Evolutionary conservation across 495 filamentous ascomycete species (phyloP).

Genomic region (Penicillium coffeae): DNA sequence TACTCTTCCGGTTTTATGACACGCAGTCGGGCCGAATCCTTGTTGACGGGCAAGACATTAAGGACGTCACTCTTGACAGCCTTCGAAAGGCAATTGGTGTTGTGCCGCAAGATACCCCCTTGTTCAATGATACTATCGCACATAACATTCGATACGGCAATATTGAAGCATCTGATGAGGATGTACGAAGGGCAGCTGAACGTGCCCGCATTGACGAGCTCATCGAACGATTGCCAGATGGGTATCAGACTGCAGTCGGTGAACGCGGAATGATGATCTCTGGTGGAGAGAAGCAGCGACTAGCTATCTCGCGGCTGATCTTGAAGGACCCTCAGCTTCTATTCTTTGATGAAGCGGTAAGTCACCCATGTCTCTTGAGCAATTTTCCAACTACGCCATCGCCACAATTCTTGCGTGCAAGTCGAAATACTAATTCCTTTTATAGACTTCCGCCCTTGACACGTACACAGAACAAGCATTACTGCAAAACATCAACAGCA

Average conservation of each 20-base stretch:
- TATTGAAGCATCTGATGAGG: constrained; percentile 68
- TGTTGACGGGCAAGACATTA: constrained; percentile 90
- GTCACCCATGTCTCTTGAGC: constrained; percentile 18
- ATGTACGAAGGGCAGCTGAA: constrained; percentile 71
- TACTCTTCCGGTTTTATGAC: constrained; percentile 94
- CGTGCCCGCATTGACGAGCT: constrained; percentile 82
- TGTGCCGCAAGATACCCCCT: constrained; percentile 92
- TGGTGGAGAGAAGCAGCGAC: constrained; percentile 91
- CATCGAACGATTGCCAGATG: constrained; percentile 71
- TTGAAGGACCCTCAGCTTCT: constrained; percentile 89
- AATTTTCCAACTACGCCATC: background rate
- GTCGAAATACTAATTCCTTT: background rate
- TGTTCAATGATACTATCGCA: constrained; percentile 93
- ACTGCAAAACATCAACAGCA: constrained; percentile 89
- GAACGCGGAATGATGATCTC: constrained; percentile 98
- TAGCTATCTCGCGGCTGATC: constrained; percentile 81
- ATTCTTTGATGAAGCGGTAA: constrained; percentile 93
- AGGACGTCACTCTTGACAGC: constrained; percentile 75
- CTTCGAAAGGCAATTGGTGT: constrained; percentile 86
- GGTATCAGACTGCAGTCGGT: constrained; percentile 88
- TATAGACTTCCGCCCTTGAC: constrained; percentile 84
- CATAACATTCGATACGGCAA: constrained; percentile 97
- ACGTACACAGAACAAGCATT: constrained; percentile 93
- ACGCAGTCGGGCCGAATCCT: constrained; percentile 81
- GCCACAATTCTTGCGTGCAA: background rate